Evolutionary conservation across 257 asterid genomes (phyloP).

Genomic region (Penstemon eatonii): DNA sequence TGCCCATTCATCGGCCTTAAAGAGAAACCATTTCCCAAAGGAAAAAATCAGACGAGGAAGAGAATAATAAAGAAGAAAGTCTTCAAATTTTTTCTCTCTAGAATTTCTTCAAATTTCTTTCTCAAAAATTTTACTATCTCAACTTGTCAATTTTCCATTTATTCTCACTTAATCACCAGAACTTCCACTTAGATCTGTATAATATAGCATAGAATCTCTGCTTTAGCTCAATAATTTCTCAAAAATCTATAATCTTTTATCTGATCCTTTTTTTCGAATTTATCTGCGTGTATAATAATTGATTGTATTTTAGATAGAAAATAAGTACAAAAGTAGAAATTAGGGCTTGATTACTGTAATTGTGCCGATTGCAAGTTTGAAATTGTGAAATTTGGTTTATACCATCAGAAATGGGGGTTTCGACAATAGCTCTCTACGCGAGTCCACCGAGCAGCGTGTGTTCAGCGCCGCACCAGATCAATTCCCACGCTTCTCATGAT

Average conservation of each 20-base stretch:
- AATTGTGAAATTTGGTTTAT: constrained; percentile 8
- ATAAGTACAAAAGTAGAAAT: constrained; percentile 9
- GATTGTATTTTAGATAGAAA: constrained; percentile 7
- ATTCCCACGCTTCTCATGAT: constrained; percentile 67
- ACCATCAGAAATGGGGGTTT: constrained; percentile 57
- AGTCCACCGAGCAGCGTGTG: constrained; percentile 78
- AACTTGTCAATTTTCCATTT: constrained; percentile 30
- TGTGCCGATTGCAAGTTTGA: constrained; percentile 2
- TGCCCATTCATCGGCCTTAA: constrained; percentile 20
- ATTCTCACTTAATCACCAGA: not conserved
- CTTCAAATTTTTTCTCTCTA: constrained; percentile 22
- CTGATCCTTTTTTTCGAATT: not conserved
- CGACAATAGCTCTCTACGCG: constrained; percentile 84
- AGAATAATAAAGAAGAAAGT: constrained; percentile 30
- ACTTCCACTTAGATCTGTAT: constrained; percentile 25
- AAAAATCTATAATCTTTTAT: not conserved
- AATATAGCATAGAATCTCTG: constrained; percentile 24
- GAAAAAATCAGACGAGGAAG: constrained; percentile 16
- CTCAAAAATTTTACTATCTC: constrained; percentile 29
- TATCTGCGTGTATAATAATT: constrained; percentile 14
- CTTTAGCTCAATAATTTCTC: constrained; percentile 8
- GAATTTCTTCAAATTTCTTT: constrained; percentile 11
- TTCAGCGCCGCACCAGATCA: constrained; percentile 79
- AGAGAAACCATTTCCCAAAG: constrained; percentile 20
- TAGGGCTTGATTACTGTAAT: constrained; percentile 27